phyloP scores from a whole-genome alignment of 768 basidiomycete species.

The Tricholomella constricta region DNA sequence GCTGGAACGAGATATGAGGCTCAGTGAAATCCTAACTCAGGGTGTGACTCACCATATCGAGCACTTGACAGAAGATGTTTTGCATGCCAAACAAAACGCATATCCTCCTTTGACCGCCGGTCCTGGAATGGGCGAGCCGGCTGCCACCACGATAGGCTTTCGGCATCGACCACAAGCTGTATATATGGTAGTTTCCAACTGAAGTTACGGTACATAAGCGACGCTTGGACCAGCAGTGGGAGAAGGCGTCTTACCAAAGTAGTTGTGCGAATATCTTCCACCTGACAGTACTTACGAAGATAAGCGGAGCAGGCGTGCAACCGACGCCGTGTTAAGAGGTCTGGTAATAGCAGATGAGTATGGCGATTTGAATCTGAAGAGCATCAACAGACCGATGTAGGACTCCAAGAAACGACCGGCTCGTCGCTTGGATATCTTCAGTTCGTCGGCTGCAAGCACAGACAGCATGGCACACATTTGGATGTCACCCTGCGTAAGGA shows the following conservation, averaged over 20 bases:
- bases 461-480: conserved; percentile 79
- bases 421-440: conserved; percentile 47
- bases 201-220: neutral
- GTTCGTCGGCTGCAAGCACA: conserved; percentile 59
- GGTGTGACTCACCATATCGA: conserved; percentile 66
- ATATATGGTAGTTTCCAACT: conserved; percentile 76
- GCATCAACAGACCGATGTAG: conserved; percentile 62
- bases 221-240: neutral
- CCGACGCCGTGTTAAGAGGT: conserved; percentile 61
- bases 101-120: conserved; percentile 41
- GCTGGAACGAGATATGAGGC: conserved; percentile 35
- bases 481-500: conserved; percentile 61
- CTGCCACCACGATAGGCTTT: conserved; percentile 55
- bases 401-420: conserved; percentile 61
- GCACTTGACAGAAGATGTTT: conserved; percentile 48
- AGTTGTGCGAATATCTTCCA: conserved; percentile 50
- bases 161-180: conserved; percentile 69
- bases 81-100: conserved; percentile 62
- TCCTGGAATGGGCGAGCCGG: conserved; percentile 31
- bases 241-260: conserved; percentile 49
- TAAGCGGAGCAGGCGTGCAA: conserved; percentile 73
- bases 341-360: conserved; percentile 35
- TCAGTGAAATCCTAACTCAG: neutral
- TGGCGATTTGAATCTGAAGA: neutral
- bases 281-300: conserved; percentile 62